Conservation (phyloP, 495 filamentous ascomycete genomes). For the Glarea lozoyensis region DNA sequence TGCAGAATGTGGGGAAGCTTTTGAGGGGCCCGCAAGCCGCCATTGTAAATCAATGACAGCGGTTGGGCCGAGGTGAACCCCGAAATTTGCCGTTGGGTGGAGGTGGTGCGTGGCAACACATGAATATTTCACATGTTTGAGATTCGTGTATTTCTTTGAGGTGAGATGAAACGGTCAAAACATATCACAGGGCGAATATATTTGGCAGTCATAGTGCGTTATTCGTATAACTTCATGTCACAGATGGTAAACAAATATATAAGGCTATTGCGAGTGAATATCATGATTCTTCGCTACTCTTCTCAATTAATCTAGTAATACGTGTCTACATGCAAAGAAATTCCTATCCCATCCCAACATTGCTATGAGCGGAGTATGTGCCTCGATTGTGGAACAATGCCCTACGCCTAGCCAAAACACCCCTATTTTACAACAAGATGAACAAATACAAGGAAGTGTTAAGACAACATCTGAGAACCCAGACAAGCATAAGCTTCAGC, state of each 20-base stretch:
- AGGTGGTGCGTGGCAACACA: neutral
- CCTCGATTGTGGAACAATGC: neutral
- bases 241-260: too few relatives aligned
- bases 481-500: conserved; percentile 3
- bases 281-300: too few relatives aligned
- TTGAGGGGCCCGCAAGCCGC: neutral
- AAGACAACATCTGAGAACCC: conserved; percentile 19
- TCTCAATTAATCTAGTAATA: conserved; percentile 9
- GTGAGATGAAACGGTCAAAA: neutral
- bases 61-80: conserved; percentile 1
- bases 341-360: conserved; percentile 5
- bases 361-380: conserved; percentile 14
- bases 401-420: conserved; percentile 15
- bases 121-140: conserved; percentile 2
- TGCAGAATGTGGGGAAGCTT: neutral
- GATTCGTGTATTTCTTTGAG: too few relatives aligned
- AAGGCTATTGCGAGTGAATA: too few relatives aligned
- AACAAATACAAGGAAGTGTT: conserved; percentile 7
- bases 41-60: neutral
- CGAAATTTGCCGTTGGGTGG: too few relatives aligned
- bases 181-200: too few relatives aligned
- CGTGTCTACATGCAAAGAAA: conserved; percentile 6
- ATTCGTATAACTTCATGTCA: too few relatives aligned
- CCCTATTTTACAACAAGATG: conserved; percentile 19
- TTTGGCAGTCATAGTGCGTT: too few relatives aligned